phyloP scores from a whole-genome alignment of 1,284 basidiomycete species.

The Papiliotrema terrestris region DNA sequence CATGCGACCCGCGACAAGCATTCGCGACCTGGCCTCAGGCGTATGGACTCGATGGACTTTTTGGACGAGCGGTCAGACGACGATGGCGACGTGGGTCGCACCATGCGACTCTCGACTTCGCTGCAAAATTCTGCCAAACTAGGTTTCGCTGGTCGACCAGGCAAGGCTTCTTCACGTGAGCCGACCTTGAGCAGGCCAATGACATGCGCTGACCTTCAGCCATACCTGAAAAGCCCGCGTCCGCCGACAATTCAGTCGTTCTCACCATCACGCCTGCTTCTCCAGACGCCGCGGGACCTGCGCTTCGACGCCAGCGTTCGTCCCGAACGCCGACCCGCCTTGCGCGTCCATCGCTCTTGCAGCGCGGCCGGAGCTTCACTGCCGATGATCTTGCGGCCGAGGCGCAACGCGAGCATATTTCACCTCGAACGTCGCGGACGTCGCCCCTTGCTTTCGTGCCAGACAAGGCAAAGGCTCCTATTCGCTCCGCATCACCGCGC shows the following conservation, averaged over 20 bases:
- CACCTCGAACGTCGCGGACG: not conserved
- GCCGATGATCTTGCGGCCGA: conserved; percentile 40
- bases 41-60: conserved; percentile 42
- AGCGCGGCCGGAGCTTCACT: conserved; percentile 46
- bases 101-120: conserved; percentile 29
- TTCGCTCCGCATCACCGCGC: conserved; percentile 4
- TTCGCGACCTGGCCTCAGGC: conserved; percentile 28
- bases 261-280: conserved; percentile 28
- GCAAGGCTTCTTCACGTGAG: conserved; percentile 3
- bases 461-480: not conserved
- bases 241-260: not conserved
- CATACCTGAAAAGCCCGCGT: not conserved
- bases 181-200: not conserved
- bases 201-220: conserved; percentile 7
- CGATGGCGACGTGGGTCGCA: not conserved
- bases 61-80: conserved; percentile 24
- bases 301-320: conserved; percentile 18
- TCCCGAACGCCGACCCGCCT: conserved; percentile 2
- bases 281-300: conserved; percentile 15
- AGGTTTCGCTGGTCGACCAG: too few relatives aligned
- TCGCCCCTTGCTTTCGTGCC: not conserved
- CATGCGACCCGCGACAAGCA: conserved; percentile 28
- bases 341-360: conserved; percentile 35
- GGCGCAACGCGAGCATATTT: conserved; percentile 14
- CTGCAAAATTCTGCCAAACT: conserved; percentile 36